Evolutionary conservation across 441 rosid species (phyloP).

Genomic region (Eutrema salsugineum): DNA sequence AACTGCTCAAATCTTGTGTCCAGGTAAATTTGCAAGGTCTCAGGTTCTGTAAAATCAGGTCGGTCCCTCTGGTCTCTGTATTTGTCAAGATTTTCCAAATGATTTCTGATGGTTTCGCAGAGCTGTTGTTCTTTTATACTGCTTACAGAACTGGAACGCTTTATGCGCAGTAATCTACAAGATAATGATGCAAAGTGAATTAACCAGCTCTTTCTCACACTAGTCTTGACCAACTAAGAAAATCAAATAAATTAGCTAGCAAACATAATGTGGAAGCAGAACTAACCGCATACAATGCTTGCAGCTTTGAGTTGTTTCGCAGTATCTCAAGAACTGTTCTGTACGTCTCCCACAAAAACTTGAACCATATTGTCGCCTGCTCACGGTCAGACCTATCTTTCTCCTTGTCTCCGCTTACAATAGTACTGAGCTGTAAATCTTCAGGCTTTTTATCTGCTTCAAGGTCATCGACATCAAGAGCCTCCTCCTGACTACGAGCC

Average conservation of each 20-base stretch:
- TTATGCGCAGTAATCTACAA: slow-evolving; percentile 73
- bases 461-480: slow-evolving; percentile 96
- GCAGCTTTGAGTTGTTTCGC: slow-evolving; percentile 92
- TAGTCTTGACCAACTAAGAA: too few species aligned
- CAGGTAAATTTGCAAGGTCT: slow-evolving; percentile 83
- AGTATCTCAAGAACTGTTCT: slow-evolving; percentile 92
- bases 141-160: slow-evolving; percentile 98
- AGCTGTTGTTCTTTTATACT: slow-evolving; percentile 81
- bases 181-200: too few species aligned
- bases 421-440: slow-evolving; percentile 93
- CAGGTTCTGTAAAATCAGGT: slow-evolving; percentile 85
- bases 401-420: slow-evolving; percentile 95
- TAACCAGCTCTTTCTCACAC: too few species aligned
- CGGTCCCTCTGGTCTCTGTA: slow-evolving; percentile 95
- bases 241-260: too few species aligned
- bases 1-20: slow-evolving; percentile 95
- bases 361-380: slow-evolving; percentile 96
- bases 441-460: slow-evolving; percentile 97
- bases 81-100: slow-evolving; percentile 61
- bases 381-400: slow-evolving; percentile 96
- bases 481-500: slow-evolving; percentile 93
- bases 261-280: too few species aligned
- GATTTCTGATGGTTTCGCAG: slow-evolving; percentile 75
- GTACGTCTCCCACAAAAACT: slow-evolving; percentile 98
- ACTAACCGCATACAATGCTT: slow-evolving; percentile 90